phyloP scores from a whole-genome alignment of 2,329 filamentous ascomycete genomes.

The Phyllosticta paracitricarpa region DNA sequence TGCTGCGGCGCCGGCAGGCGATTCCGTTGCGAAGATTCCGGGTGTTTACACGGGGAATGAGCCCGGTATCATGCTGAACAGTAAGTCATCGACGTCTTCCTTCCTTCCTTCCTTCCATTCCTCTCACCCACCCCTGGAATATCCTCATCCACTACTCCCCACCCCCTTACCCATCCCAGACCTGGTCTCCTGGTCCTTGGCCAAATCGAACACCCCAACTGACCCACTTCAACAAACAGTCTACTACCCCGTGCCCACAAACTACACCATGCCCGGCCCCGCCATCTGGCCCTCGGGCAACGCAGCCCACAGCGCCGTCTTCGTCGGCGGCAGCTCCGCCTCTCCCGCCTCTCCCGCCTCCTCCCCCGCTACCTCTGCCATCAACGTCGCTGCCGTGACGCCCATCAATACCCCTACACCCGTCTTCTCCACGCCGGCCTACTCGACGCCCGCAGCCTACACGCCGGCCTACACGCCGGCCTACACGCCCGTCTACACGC shows the following conservation, averaged over 20 bases:
- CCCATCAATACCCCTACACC: conserved; percentile 1
- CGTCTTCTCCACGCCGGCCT: not conserved
- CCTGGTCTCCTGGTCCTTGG: no score
- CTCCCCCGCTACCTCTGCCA: not conserved
- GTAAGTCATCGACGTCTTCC: not conserved
- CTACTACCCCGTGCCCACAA: conserved; percentile 24
- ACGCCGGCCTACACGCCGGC: not conserved
- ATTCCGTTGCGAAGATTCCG: conserved; percentile 38
- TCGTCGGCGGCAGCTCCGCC: not conserved
- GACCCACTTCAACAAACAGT: not conserved
- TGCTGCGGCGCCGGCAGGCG: conserved; percentile 26
- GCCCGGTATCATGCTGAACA: conserved; percentile 41
- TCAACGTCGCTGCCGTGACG: not conserved
- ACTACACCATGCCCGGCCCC: conserved; percentile 24
- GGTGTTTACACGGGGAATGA: conserved; percentile 40
- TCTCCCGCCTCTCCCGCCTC: not conserved
- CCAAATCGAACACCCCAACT: not conserved
- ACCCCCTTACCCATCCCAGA: not conserved
- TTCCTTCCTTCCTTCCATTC: not conserved
- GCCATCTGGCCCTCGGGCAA: conserved; percentile 15
- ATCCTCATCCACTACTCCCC: not conserved
- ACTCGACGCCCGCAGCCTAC: not conserved
- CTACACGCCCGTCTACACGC: conserved; percentile 3
- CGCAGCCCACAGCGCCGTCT: not conserved
- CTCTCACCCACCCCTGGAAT: not conserved